Percentiles rank a stretch among this genome's conserved stretches.
Conservation (phyloP, 768 basidiomycete species). For the Agrocybe pediades region DNA sequence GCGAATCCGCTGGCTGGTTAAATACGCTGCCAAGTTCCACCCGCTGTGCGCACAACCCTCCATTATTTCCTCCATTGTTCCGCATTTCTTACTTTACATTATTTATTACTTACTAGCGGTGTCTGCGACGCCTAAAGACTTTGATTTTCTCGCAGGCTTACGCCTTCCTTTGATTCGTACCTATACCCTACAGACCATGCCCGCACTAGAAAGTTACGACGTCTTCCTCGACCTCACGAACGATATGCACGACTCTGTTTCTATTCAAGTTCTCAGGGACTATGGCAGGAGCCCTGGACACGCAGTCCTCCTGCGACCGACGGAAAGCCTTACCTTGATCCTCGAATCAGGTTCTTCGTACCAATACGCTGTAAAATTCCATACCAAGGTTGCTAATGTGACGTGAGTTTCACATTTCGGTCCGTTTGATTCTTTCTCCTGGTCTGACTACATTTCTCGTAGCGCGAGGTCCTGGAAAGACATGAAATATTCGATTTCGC, state of each 20-base stretch:
- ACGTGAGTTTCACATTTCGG: constrained; percentile 46
- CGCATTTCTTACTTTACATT: constrained; percentile 17
- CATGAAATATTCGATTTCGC: constrained; percentile 60
- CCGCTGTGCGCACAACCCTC: constrained; percentile 7
- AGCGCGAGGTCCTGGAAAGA: constrained; percentile 73
- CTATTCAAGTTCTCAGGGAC: constrained; percentile 64
- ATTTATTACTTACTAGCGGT: constrained; percentile 20
- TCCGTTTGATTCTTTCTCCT: neutral
- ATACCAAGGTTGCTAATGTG: constrained; percentile 66
- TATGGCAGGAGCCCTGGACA: constrained; percentile 59
- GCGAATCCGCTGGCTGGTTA: constrained; percentile 7
- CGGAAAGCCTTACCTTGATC: constrained; percentile 65
- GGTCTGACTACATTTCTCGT: neutral
- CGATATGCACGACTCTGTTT: constrained; percentile 64
- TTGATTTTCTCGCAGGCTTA: constrained; percentile 2
- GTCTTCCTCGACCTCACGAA: constrained; percentile 71
- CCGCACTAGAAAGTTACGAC: constrained; percentile 62
- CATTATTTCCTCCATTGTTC: constrained; percentile 1
- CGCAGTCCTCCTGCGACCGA: constrained; percentile 59
- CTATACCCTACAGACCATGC: constrained; percentile 42
- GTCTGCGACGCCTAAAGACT: constrained; percentile 34
- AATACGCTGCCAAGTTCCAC: constrained; percentile 4
- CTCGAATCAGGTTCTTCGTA: constrained; percentile 71
- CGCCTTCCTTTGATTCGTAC: neutral
- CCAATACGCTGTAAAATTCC: constrained; percentile 68